A percentile compares a stretch with the other conserved stretches of the same genome.
Evolutionary conservation across 345 rosid genomes (phyloP).

Genomic region (Passiflora organensis): DNA sequence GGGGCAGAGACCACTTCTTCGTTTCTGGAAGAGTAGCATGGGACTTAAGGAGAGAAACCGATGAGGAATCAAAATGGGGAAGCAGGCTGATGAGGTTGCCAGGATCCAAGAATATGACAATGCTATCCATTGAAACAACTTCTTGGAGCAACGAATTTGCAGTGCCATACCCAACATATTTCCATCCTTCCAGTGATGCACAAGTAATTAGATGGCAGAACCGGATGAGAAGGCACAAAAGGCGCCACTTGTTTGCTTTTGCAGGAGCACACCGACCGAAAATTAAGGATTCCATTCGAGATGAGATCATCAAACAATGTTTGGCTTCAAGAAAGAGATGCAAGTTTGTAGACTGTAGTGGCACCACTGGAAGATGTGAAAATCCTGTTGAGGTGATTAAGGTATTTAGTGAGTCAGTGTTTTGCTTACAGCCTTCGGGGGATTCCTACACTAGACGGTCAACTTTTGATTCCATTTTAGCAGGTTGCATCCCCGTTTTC

Average conservation of each 20-base stretch:
- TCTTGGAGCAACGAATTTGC: conserved; percentile 18
- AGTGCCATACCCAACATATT: conserved; percentile 20
- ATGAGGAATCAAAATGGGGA: conserved; percentile 10
- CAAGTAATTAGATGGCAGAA: conserved; percentile 15
- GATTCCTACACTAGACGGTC: conserved; percentile 18
- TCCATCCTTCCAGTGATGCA: conserved; percentile 12
- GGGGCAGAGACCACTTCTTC: conserved; percentile 24
- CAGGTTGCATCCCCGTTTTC: conserved; percentile 22
- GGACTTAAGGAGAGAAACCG: conserved; percentile 11
- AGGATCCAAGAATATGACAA: conserved; percentile 16
- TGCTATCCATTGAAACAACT: conserved; percentile 14
- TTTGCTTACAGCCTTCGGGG: conserved; percentile 23
- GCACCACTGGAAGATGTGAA: conserved; percentile 7
- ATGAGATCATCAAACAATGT: conserved; percentile 15
- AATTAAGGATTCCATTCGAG: conserved; percentile 7
- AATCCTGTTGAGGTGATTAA: conserved; percentile 13
- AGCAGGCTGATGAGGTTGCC: conserved; percentile 17
- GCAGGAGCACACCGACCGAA: conserved; percentile 4
- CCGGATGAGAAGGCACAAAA: background rate
- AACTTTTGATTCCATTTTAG: conserved; percentile 12
- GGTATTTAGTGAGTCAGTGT: conserved; percentile 12
- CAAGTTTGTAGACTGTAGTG: conserved; percentile 11
- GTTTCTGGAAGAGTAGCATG: conserved; percentile 16
- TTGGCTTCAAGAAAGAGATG: conserved; percentile 3
- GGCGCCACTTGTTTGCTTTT: conserved; percentile 10